phyloP scores from a whole-genome alignment of 2,329 filamentous ascomycete genomes.

The Xylaria sp. region DNA sequence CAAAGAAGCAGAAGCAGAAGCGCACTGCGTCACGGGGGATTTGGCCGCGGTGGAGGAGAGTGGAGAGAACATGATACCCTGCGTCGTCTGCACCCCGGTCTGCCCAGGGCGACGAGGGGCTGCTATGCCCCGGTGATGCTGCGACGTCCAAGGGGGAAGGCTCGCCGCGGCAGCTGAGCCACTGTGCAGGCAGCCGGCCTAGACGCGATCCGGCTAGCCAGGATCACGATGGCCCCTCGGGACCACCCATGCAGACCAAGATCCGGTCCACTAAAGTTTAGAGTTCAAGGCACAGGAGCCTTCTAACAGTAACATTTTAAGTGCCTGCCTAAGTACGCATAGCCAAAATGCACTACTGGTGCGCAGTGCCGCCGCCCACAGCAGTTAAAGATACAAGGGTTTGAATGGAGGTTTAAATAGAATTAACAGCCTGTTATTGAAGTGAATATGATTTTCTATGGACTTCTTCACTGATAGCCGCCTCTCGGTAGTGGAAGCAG shows the following conservation, averaged over 20 bases:
- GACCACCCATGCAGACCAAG: neutral
- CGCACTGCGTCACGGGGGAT: constrained; percentile 43
- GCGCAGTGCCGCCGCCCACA: neutral
- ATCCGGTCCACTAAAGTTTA: constrained; percentile 7
- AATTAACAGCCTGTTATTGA: too few species aligned
- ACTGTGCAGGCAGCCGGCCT: constrained; percentile 37
- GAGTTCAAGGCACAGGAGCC: constrained; percentile 10
- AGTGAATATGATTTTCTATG: too few species aligned
- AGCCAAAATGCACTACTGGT: neutral
- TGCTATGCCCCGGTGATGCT: constrained; percentile 25
- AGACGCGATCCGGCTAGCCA: constrained; percentile 38
- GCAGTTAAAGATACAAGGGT: neutral
- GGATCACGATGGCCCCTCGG: constrained; percentile 32
- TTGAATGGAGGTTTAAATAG: too few species aligned
- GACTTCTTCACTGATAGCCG: too few species aligned
- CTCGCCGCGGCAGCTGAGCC: constrained; percentile 40
- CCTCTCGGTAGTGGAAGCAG: too few species aligned
- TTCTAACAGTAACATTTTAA: too few species aligned
- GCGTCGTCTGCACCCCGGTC: constrained; percentile 35
- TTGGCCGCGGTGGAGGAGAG: constrained; percentile 22
- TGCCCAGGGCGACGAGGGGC: constrained; percentile 8
- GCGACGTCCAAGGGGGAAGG: neutral
- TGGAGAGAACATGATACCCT: constrained; percentile 32
- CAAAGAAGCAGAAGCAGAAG: constrained; percentile 23
- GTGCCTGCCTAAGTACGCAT: neutral